A percentile compares a stretch with the other conserved stretches of the same genome.
These are phyloP conservation scores for Aureobasidium pullulans DNA, from an alignment of 2,329 filamentous ascomycete genomes.

Conservation along the genomic window DNA sequence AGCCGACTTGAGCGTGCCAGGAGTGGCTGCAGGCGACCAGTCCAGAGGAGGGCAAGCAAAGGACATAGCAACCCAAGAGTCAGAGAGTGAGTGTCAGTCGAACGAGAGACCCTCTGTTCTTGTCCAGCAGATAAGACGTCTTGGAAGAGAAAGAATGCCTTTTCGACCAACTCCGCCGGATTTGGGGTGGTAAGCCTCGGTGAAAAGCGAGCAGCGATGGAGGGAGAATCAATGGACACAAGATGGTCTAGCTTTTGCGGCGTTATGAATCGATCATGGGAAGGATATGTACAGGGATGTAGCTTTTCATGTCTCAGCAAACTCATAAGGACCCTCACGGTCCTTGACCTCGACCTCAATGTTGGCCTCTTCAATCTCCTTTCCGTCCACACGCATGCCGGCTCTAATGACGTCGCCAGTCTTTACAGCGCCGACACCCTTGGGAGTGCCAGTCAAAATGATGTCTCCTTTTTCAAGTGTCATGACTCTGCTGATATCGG, in stretches of 20 bases:
- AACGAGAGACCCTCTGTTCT: not conserved
- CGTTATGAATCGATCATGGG: not conserved
- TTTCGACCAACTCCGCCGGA: not conserved
- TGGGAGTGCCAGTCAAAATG: conserved; percentile 92
- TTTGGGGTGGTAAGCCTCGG: not conserved
- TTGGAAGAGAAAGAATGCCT: not conserved
- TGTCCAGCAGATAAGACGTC: not conserved
- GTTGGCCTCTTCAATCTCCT: conserved; percentile 74
- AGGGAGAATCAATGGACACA: not conserved
- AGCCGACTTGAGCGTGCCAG: not conserved
- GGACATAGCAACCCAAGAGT: not conserved
- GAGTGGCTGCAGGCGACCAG: not conserved
- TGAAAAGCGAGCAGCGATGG: not conserved
- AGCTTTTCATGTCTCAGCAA: conserved; percentile 42
- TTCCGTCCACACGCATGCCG: conserved; percentile 69
- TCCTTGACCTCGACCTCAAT: conserved; percentile 81
- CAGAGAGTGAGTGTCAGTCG: not conserved
- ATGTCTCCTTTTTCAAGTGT: conserved; percentile 86
- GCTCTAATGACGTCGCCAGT: conserved; percentile 83
- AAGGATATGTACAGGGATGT: not conserved
- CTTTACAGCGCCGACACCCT: conserved; percentile 81
- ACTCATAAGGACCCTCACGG: conserved; percentile 68
- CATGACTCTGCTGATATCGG: conserved; percentile 93
- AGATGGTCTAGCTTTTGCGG: not conserved
- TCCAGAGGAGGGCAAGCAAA: not conserved